phyloP scores from a whole-genome alignment of 768 basidiomycete genomes.

The Podaxis carcinomalis region DNA sequence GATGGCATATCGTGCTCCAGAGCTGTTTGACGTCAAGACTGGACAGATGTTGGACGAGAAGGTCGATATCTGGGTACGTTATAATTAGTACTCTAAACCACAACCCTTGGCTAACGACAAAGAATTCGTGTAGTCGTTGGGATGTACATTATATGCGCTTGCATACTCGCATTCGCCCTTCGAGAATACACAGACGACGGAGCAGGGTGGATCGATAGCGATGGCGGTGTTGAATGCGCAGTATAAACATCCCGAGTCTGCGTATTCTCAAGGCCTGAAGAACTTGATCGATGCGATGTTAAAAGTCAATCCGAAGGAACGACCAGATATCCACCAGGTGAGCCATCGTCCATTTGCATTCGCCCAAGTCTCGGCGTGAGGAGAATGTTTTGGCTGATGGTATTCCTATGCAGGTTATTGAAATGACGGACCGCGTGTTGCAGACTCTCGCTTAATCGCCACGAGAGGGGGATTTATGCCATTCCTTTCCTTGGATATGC shows the following conservation, averaged over 20 bases:
- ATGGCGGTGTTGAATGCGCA: constrained; percentile 96
- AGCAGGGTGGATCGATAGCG: constrained; percentile 94
- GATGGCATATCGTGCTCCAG: constrained; percentile 98
- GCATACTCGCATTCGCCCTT: constrained; percentile 97
- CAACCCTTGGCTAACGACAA: not conserved
- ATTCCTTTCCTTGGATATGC: not conserved
- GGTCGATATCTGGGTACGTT: constrained; percentile 90
- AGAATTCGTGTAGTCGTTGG: constrained; percentile 66
- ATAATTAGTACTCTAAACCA: not conserved
- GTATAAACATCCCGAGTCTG: constrained; percentile 83
- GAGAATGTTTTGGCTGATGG: not conserved
- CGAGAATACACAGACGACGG: constrained; percentile 86
- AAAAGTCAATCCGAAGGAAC: constrained; percentile 72
- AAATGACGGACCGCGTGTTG: constrained; percentile 59
- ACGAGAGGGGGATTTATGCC: not conserved
- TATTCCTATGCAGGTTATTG: constrained; percentile 48
- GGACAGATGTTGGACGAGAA: constrained; percentile 85
- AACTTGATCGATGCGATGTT: constrained; percentile 83
- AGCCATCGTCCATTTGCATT: constrained; percentile 12
- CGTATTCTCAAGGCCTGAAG: constrained; percentile 82
- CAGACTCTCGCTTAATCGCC: constrained; percentile 46
- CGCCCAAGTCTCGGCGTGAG: not conserved
- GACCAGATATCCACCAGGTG: constrained; percentile 87
- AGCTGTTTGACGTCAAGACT: constrained; percentile 96
- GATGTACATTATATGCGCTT: constrained; percentile 91